Percentiles rank a stretch among this genome's conserved stretches.
These are phyloP conservation scores for Xylariaceae sp. DNA, from an alignment of 2,329 filamentous ascomycete genomes.

Conservation along the genomic window DNA sequence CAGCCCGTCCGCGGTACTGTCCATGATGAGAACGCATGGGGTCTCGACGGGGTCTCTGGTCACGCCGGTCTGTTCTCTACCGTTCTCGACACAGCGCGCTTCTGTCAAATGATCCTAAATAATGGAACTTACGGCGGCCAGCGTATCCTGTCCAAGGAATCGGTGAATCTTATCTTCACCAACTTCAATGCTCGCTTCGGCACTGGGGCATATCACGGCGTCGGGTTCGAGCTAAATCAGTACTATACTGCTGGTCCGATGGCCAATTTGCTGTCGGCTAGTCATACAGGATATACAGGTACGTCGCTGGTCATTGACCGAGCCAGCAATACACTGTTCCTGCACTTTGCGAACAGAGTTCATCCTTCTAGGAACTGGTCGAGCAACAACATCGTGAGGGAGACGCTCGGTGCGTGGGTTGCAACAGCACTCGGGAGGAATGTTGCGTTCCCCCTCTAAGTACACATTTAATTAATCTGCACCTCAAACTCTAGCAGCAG, in stretches of 20 bases:
- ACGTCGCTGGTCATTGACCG: slow-evolving; percentile 19
- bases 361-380: slow-evolving; percentile 23
- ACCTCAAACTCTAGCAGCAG: too few relatives aligned
- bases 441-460: slow-evolving; percentile 13
- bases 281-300: slow-evolving; percentile 21
- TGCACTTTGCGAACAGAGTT: slow-evolving; percentile 19
- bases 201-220: slow-evolving; percentile 7
- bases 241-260: slow-evolving; percentile 24
- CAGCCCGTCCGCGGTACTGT: slow-evolving; percentile 22
- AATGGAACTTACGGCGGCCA: slow-evolving; percentile 21
- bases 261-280: slow-evolving; percentile 21
- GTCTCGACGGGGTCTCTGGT: slow-evolving; percentile 20
- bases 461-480: too few relatives aligned
- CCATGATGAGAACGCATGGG: slow-evolving; percentile 23
- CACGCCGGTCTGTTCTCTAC: slow-evolving; percentile 25
- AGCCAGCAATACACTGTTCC: slow-evolving; percentile 17
- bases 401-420: slow-evolving; percentile 23
- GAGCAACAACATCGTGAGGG: slow-evolving; percentile 24
- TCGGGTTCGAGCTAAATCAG: slow-evolving; percentile 21
- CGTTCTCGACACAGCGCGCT: slow-evolving; percentile 16
- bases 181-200: slow-evolving; percentile 25
- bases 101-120: slow-evolving; percentile 25
- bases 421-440: slow-evolving; percentile 18
- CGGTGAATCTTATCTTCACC: slow-evolving; percentile 22
- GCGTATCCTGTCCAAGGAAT: slow-evolving; percentile 9